Base-by-base conservation (phyloP, 1,139 yeast species). In the Lodderomyces elongisporus region DNA sequence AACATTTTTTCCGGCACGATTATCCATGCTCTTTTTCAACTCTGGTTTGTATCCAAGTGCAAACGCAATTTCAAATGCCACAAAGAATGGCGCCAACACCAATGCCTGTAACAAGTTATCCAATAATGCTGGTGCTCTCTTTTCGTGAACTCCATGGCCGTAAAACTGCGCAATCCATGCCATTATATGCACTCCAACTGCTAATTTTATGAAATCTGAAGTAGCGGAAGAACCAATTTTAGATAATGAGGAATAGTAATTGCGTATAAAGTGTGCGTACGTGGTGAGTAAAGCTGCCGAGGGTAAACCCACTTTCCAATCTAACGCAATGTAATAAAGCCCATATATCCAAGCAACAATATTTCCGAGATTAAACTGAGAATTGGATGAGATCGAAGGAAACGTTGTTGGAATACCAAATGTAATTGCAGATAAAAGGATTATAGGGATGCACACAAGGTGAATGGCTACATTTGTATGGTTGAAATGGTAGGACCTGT, bases 1-100 rank as follows among this genome's bases (percentile, higher is more conserved):
- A 27, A 61, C 54, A 20, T 48, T 43, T 9, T 47, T 52, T 4
- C 68, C 70, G 9, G 85, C 83, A 37, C 61, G 52, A 37, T 57
- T 62, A 52, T 79, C 75, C 70, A 84, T 75, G 18, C 60, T 47
- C 42, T 64, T 61, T 47, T 79, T 66, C 42, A 85, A 58, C 25
- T 74, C 78, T 28, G 50, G 58, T 45, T 75, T 69, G 48, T 61
- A 70, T 0, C 96, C 96, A 6, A 79, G 48, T 42, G 65, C 57
- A 49, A 85, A 85, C 8, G 85, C 71, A 4, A 81, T 49, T 54
- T 91, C 97, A 56, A 80, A 85, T 9, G 80, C 63, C 8, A 88
- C 95, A 53, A 91, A 89, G 49, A 77, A 87, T 2, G 97, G 97
- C 1, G 97, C 97, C 45, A 88, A 66, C 0, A 89, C 89, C 22